phyloP scores from a whole-genome alignment of 225 moss, liverwort and hornwort genomes.

The Ulota crispa region DNA sequence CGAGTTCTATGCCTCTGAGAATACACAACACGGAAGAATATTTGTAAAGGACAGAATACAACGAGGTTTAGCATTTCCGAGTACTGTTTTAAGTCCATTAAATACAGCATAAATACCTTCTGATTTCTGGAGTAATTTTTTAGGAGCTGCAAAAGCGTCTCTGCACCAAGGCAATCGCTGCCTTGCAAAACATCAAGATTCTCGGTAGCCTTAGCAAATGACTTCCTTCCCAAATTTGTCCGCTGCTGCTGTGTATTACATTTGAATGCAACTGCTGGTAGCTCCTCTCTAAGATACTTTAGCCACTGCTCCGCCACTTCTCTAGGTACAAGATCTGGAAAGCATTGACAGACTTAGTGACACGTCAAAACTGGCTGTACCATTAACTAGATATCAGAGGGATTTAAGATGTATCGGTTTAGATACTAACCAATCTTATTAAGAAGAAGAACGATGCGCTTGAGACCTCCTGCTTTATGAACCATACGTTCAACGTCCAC shows the following conservation, averaged over 20 bases:
- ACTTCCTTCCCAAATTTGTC: constrained; percentile 76
- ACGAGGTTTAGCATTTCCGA: not conserved
- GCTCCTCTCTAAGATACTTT: constrained; percentile 82
- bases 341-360: constrained; percentile 4
- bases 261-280: constrained; percentile 93
- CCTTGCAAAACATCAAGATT: constrained; percentile 54
- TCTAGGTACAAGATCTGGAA: constrained; percentile 83
- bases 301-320: constrained; percentile 92
- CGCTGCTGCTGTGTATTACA: constrained; percentile 91
- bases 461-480: constrained; percentile 80
- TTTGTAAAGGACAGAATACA: not conserved
- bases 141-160: constrained; percentile 81
- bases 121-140: constrained; percentile 97
- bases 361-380: not conserved
- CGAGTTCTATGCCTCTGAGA: not conserved
- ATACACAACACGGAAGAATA: not conserved
- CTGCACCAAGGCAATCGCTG: constrained; percentile 90
- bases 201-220: constrained; percentile 57
- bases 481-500: constrained; percentile 93
- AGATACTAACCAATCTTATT: constrained; percentile 76
- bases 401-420: not conserved
- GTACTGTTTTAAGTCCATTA: not conserved
- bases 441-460: constrained; percentile 80
- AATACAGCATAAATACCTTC: constrained; percentile 47
- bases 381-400: not conserved